Base-by-base conservation (phyloP, 371 early-diverging fungal genomes). In the Zopfochytrium polystomum region DNA sequence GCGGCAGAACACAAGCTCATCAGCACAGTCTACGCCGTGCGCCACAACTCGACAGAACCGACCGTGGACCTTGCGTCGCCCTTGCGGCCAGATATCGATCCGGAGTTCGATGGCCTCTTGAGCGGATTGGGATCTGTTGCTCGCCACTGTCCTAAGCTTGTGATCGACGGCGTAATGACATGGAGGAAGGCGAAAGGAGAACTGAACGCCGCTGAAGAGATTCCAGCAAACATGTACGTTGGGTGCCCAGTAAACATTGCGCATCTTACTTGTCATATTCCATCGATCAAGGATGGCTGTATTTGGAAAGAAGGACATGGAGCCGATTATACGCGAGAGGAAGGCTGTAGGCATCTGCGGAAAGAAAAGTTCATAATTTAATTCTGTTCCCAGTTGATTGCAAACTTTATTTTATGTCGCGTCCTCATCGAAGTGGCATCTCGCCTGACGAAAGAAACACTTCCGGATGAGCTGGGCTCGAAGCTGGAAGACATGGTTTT, bases 401-500 rank as follows among this genome's bases (percentile, higher is more conserved):
- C 94, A 1, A 88, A 91, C 52, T 95, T 91, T 71, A 89, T 97
- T 43, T 74, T 95, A 38, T 91, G 93, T 60, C 82, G 95, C 0
- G 85, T 89, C 0, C 72, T 96, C 56, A 87, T 90, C 23, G 92
- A 89, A 60, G 88, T 97, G 49, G 85, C 94, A 2, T 79, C 79
- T 43, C 80, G 85, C 34, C 76, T 93, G 9, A 83, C 85, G 33
- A 77, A 86, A 5, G 85, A 85, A 27, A 82, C 87, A 0, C 58
- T 95, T 29, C 85, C 88, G 3, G 87, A 90, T 33, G 91, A 92
- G 42, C 74, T 93, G n/a, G 96, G 92, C 0, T 85, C 83, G 35
- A 88, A 89, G 53, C 74, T 96, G 30, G 98, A 96, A 70, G 92
- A 92, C 64, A 85, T 94, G 45, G 89, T 93, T 25, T 96, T 97